Conservation (phyloP, 306 rosid genomes). For the Phaseolus lunatus region DNA sequence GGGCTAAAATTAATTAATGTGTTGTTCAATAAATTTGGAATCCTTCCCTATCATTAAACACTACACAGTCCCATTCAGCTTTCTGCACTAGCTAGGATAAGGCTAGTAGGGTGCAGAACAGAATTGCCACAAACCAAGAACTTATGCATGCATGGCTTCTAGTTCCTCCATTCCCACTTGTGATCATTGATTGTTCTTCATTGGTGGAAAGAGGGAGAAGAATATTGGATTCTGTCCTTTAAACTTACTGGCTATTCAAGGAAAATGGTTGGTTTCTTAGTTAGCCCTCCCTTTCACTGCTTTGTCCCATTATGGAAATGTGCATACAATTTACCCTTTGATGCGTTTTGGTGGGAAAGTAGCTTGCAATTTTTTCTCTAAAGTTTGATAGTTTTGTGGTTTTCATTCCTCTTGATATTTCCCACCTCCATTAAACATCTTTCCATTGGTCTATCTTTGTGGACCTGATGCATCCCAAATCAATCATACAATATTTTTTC, state of each 20-base stretch:
- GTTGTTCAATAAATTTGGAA: conserved; percentile 22
- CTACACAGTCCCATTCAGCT: conserved; percentile 7
- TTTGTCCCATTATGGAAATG: conserved; percentile 42
- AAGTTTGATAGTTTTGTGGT: conserved; percentile 37
- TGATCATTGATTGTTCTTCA: conserved; percentile 37
- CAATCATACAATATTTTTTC: conserved; percentile 21
- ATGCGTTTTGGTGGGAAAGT: conserved; percentile 32
- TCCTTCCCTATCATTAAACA: not conserved
- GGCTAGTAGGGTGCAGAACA: conserved; percentile 28
- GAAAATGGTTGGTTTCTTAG: conserved; percentile 44
- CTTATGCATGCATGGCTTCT: conserved; percentile 21
- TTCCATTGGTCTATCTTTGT: conserved; percentile 33
- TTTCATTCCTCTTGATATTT: conserved; percentile 42
- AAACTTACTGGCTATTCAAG: conserved; percentile 26
- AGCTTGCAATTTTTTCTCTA: conserved; percentile 20
- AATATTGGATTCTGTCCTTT: conserved; percentile 44
- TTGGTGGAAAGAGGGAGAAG: conserved; percentile 29
- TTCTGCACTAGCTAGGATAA: conserved; percentile 37
- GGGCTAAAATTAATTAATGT: not conserved
- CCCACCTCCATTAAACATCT: conserved; percentile 3
- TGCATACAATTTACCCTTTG: not conserved
- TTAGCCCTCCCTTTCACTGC: conserved; percentile 18
- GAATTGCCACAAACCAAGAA: conserved; percentile 35
- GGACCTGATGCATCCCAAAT: conserved; percentile 37
- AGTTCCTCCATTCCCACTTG: conserved; percentile 26